Evolutionary conservation across 208 protist species (phyloP).

Genomic region (Leishmania gerbilli): DNA sequence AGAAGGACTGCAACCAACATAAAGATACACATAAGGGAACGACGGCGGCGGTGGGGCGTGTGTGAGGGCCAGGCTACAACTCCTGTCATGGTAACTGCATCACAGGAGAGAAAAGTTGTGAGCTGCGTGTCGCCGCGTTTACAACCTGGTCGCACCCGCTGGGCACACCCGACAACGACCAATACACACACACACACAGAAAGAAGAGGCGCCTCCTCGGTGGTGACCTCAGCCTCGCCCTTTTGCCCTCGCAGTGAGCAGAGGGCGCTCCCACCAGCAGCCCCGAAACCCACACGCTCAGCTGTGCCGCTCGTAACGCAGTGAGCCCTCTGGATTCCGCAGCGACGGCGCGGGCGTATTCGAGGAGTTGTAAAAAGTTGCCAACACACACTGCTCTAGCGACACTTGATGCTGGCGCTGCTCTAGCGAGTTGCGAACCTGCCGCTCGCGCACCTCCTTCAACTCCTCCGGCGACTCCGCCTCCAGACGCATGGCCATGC

Average conservation of each 20-base stretch:
- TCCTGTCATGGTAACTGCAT: neutral
- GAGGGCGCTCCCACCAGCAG: neutral
- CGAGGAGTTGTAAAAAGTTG: conserved; percentile 79
- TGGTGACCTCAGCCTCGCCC: neutral
- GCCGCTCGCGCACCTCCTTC: conserved; percentile 49
- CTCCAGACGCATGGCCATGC: conserved; percentile 85
- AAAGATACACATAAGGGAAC: neutral
- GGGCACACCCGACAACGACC: neutral
- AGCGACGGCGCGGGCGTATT: conserved; percentile 50
- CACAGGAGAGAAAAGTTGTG: neutral
- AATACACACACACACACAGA: neutral
- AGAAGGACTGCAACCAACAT: neutral
- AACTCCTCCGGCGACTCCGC: conserved; percentile 73
- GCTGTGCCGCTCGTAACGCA: conserved; percentile 14
- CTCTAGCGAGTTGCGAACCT: conserved; percentile 63
- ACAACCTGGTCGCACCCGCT: neutral
- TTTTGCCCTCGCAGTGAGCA: neutral
- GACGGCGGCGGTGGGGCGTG: neutral
- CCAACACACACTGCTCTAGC: conserved; percentile 76
- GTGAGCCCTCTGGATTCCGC: conserved; percentile 46
- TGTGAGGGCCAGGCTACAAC: neutral
- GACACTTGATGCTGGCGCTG: conserved; percentile 47
- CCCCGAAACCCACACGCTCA: neutral
- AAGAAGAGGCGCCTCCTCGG: neutral
- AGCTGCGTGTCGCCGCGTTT: neutral